Evolutionary conservation across 2,329 filamentous ascomycete species (phyloP).

Genomic region (Fusarium penzigii): DNA sequence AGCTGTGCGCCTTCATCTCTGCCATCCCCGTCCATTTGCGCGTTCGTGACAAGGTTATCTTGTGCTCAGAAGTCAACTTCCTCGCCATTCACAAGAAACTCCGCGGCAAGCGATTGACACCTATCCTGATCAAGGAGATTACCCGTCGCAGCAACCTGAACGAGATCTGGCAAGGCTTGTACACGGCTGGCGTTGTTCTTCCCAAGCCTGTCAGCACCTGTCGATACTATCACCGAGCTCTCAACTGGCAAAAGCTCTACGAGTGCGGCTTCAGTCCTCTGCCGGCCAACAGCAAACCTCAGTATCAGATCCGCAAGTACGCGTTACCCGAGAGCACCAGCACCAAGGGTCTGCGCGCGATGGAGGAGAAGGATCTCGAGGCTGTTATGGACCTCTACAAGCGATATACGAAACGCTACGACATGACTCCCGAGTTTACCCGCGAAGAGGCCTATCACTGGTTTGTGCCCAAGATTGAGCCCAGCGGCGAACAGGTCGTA

Average conservation of each 20-base stretch:
- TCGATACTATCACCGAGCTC: constrained; percentile 89
- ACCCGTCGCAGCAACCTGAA: constrained; percentile 87
- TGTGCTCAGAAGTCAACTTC: constrained; percentile 94
- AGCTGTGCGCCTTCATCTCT: constrained; percentile 93
- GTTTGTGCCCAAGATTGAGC: constrained; percentile 68
- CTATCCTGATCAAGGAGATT: constrained; percentile 96
- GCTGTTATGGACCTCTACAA: constrained; percentile 73
- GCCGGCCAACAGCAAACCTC: constrained; percentile 78
- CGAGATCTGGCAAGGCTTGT: constrained; percentile 91
- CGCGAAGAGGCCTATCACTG: constrained; percentile 85
- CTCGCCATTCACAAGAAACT: constrained; percentile 98
- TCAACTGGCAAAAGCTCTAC: constrained; percentile 96
- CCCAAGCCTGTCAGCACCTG: constrained; percentile 92
- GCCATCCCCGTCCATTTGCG: constrained; percentile 84
- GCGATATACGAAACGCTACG: constrained; percentile 76
- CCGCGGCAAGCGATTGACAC: constrained; percentile 85
- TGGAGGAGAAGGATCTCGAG: constrained; percentile 77
- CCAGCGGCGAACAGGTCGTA: constrained; percentile 73
- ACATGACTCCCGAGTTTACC: constrained; percentile 80
- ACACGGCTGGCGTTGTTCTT: constrained; percentile 88
- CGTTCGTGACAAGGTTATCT: constrained; percentile 73
- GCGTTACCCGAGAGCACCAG: constrained; percentile 73
- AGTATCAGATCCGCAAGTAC: constrained; percentile 84
- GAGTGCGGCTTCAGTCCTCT: constrained; percentile 93
- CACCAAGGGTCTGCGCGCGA: constrained; percentile 74